Evolutionary conservation across 2,329 filamentous ascomycete genomes (phyloP).

Genomic region (Penicillium concentricum): DNA sequence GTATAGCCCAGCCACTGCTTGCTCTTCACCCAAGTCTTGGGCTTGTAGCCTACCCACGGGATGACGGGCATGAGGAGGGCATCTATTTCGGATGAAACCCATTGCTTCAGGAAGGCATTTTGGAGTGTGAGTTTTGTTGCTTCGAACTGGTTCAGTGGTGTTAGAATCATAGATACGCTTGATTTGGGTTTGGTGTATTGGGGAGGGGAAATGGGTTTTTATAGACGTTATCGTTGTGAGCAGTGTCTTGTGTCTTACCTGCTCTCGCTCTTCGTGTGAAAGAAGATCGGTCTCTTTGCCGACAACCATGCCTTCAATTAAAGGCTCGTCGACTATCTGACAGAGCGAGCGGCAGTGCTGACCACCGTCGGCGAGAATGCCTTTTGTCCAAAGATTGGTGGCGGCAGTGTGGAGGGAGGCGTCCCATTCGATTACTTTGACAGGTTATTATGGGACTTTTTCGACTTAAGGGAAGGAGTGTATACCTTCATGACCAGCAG

Average conservation of each 20-base stretch:
- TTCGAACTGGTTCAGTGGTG: constrained; percentile 15
- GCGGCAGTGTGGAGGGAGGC: constrained; percentile 25
- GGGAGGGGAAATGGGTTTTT: rapidly evolving
- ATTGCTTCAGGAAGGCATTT: constrained; percentile 23
- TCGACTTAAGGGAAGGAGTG: background rate
- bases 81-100: constrained; percentile 29
- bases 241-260: constrained; percentile 3
- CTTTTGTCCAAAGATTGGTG: constrained; percentile 32
- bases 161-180: background rate
- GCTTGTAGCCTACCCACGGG: constrained; percentile 30
- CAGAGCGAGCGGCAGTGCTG: constrained; percentile 26
- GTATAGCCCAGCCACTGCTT: constrained; percentile 38
- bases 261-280: constrained; percentile 20
- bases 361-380: constrained; percentile 33
- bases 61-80: constrained; percentile 29
- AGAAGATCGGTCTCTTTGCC: constrained; percentile 28
- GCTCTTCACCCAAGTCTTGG: constrained; percentile 31
- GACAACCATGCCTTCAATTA: constrained; percentile 36
- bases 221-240: background rate
- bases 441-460: background rate
- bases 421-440: constrained; percentile 31
- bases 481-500: constrained; percentile 51
- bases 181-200: background rate
- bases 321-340: constrained; percentile 27
- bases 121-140: constrained; percentile 21